These are phyloP conservation scores for Cordyceps militaris DNA, from an alignment of 2,329 filamentous ascomycete species.

Conservation along the genomic window DNA sequence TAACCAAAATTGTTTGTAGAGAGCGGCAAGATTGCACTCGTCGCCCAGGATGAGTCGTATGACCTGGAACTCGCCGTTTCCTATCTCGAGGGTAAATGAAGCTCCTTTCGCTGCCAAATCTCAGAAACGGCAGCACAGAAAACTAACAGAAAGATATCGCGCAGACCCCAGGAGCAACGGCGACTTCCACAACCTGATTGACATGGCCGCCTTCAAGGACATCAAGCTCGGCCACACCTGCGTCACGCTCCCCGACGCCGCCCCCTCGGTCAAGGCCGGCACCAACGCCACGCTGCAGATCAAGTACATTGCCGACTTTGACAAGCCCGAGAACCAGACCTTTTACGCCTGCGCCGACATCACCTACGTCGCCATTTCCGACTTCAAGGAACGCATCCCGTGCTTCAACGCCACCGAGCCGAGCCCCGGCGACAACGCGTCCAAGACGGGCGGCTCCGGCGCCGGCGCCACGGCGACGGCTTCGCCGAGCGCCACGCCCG, in stretches of 20 bases:
- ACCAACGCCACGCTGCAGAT: slow-evolving; percentile 43
- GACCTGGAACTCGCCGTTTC: slow-evolving; percentile 47
- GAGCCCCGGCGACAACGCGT: slow-evolving; percentile 16
- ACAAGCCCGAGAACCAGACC: slow-evolving; percentile 35
- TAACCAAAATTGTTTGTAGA: slow-evolving; percentile 29
- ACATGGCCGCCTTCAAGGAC: slow-evolving; percentile 28
- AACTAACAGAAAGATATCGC: background rate
- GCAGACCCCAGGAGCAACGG: slow-evolving; percentile 32
- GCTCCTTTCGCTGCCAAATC: background rate
- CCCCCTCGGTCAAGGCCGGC: slow-evolving; percentile 30
- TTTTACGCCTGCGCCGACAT: slow-evolving; percentile 46
- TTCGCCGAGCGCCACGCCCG: background rate
- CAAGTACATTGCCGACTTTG: slow-evolving; percentile 38
- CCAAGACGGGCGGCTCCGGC: slow-evolving; percentile 15
- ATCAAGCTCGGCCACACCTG: slow-evolving; percentile 41
- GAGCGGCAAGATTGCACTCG: slow-evolving; percentile 47
- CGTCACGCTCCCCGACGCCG: slow-evolving; percentile 29
- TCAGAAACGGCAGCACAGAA: background rate
- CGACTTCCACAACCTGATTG: slow-evolving; percentile 35
- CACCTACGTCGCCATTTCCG: slow-evolving; percentile 30
- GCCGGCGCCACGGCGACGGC: slow-evolving; percentile 6
- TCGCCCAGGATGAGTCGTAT: slow-evolving; percentile 51
- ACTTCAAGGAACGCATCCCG: slow-evolving; percentile 28
- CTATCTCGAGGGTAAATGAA: slow-evolving; percentile 43
- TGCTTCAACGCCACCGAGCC: slow-evolving; percentile 39